These are phyloP conservation scores for Nakazawaea pomicola DNA, from an alignment of 805 yeast genomes.

Conservation along the genomic window DNA sequence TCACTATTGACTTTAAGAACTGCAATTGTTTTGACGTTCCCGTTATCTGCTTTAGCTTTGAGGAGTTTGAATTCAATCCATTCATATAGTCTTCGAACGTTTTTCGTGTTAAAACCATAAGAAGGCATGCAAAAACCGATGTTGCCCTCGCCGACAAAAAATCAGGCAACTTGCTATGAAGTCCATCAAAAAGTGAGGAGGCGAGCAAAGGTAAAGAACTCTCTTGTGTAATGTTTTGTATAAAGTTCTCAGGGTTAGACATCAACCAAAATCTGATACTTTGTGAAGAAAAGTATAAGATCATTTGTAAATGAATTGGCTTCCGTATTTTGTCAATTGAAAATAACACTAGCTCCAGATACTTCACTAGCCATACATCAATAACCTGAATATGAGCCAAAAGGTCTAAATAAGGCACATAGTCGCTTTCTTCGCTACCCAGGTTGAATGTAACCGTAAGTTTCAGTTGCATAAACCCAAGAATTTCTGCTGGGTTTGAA, in stretches of 20 bases:
- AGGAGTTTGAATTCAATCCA: constrained; percentile 10
- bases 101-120: constrained; percentile 28
- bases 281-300: constrained; percentile 41
- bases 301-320: constrained; percentile 39
- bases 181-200: constrained; percentile 6
- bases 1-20: constrained; percentile 10
- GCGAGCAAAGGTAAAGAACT: constrained; percentile 8
- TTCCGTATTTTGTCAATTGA: constrained; percentile 33
- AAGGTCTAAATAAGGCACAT: constrained; percentile 40
- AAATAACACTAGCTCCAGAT: constrained; percentile 34
- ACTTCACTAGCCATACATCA: constrained; percentile 25
- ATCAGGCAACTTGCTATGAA: constrained; percentile 6
- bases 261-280: constrained; percentile 45
- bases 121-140: constrained; percentile 25
- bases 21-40: constrained; percentile 2
- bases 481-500: constrained; percentile 41
- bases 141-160: constrained; percentile 4
- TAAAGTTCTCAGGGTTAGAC: constrained; percentile 42
- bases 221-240: constrained; percentile 18
- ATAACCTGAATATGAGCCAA: constrained; percentile 38
- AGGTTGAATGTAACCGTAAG: constrained; percentile 15
- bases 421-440: constrained; percentile 27
- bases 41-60: constrained; percentile 1
- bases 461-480: constrained; percentile 27
- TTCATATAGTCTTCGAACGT: constrained; percentile 22